Evolutionary conservation across 805 yeast genomes (phyloP), one percentile per base, ranked within the genome.

Genomic region (Cyberlindnera xishuangbannaensis): DNA sequence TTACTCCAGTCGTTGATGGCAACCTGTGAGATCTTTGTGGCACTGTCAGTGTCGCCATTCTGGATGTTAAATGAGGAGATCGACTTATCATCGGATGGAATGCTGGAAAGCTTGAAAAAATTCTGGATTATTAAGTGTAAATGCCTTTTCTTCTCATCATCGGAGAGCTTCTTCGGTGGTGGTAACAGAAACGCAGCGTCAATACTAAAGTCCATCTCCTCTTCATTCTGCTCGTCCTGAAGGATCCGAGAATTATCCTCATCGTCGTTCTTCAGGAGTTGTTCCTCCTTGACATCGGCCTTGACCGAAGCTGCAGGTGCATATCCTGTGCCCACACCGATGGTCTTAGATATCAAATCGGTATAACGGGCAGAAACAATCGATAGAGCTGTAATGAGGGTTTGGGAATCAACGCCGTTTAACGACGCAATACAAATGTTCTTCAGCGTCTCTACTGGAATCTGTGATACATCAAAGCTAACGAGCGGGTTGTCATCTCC

Each of bases 371-470:
- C 71, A 12, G 76, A 66, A 6, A 85, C 72, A 25, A 84, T 75
- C n/a, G 74, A 73, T 38, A 87, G 60, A 2, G 85, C 94, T 34
- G 75, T 71, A 12, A 74, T 64, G 17, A 90, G 63, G 38, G 67
- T 70, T 4, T 63, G 62, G 0, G 68, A 59, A 30, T 73, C 71
- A 0, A 74, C 72, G 27, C 69, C 69, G 13, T 67, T 62, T 36
- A 92, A 62, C 0, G 95, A 86, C 2, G 73, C 71, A 36, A 73
- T 62, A 12, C 80, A 84, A 69, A 80, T 78, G 28, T 73, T 69
- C 15, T 69, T 69, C 36, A 87, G 69, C 1, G 81, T 65, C 31
- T 76, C 74, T 15, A 70, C 71, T 5, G 92, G 81, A 7, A 92
- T 61, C 8, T 73, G 61, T 3, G 84, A 67, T 35, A 85, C 72